These are phyloP conservation scores for Chrysanthemum lavandulifolium DNA, from an alignment of 129 eudicot genomes.

Conservation along the genomic window DNA sequence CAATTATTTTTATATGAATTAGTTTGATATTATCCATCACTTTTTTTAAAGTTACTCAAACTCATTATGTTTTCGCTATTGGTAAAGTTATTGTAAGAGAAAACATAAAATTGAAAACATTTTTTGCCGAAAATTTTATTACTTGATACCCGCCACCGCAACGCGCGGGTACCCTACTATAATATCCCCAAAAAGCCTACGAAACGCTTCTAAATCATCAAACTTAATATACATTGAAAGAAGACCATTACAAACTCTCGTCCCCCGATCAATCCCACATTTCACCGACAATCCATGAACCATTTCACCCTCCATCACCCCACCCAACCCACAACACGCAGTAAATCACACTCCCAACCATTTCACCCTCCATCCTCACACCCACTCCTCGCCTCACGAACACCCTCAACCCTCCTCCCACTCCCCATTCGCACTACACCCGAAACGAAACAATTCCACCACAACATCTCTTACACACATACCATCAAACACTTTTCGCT, in stretches of 20 bases:
- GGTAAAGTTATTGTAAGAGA: too few relatives aligned
- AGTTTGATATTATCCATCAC: too few relatives aligned
- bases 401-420: conserved; percentile 47
- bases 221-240: conserved; percentile 72
- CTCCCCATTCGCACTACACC: conserved; percentile 66
- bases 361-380: conserved; percentile 41
- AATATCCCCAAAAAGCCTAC: conserved; percentile 41
- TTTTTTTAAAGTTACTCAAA: too few relatives aligned
- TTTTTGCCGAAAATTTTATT: too few relatives aligned
- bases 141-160: too few relatives aligned
- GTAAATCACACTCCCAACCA: conserved; percentile 48
- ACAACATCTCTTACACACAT: conserved; percentile 55
- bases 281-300: conserved; percentile 61
- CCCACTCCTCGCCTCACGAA: conserved; percentile 40
- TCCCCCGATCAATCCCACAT: conserved; percentile 38
- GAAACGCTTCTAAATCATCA: conserved; percentile 31
- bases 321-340: conserved; percentile 54
- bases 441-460: conserved; percentile 73
- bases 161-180: too few relatives aligned
- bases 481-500: conserved; percentile 50
- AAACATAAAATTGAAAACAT: too few relatives aligned
- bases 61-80: too few relatives aligned
- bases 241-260: conserved; percentile 49
- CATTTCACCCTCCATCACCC: conserved; percentile 45
- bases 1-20: too few relatives aligned